Conservation (phyloP, 148 eudicot genomes). For the Suaeda aralocaspica region DNA sequence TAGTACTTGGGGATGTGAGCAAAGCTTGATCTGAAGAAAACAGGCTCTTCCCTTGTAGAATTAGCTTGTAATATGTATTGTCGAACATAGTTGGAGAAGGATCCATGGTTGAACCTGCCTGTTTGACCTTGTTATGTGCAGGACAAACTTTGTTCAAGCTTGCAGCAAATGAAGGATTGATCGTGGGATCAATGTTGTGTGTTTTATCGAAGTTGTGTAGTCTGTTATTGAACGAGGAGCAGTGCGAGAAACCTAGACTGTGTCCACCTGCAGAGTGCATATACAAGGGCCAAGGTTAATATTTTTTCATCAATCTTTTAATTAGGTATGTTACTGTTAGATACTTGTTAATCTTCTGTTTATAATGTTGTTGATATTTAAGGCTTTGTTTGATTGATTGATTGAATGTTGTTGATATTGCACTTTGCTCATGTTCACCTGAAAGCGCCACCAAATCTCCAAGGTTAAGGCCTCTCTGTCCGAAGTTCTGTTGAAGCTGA, state of each 20-base stretch:
- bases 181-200: constrained; percentile 48
- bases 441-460: constrained; percentile 83
- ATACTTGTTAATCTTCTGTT: neutral
- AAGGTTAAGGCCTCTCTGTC: constrained; percentile 64
- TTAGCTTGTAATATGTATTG: constrained; percentile 60
- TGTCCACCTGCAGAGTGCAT: constrained; percentile 56
- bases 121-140: constrained; percentile 32
- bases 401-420: neutral
- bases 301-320: neutral
- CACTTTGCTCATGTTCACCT: constrained; percentile 43
- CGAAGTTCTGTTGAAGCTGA: constrained; percentile 75
- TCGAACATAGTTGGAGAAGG: constrained; percentile 54
- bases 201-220: constrained; percentile 50
- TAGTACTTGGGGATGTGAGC: constrained; percentile 35
- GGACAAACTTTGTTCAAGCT: constrained; percentile 40
- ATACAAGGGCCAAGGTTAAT: neutral
- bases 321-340: neutral
- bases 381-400: too few species aligned
- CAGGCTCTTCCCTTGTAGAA: constrained; percentile 49
- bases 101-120: constrained; percentile 51
- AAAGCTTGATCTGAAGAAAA: constrained; percentile 67
- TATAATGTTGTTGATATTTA: neutral
- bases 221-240: constrained; percentile 73
- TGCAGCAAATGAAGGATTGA: constrained; percentile 50
- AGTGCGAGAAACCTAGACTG: constrained; percentile 84